Evolutionary conservation across 805 yeast genomes (phyloP).

Genomic region (Nakazawaea populi): DNA sequence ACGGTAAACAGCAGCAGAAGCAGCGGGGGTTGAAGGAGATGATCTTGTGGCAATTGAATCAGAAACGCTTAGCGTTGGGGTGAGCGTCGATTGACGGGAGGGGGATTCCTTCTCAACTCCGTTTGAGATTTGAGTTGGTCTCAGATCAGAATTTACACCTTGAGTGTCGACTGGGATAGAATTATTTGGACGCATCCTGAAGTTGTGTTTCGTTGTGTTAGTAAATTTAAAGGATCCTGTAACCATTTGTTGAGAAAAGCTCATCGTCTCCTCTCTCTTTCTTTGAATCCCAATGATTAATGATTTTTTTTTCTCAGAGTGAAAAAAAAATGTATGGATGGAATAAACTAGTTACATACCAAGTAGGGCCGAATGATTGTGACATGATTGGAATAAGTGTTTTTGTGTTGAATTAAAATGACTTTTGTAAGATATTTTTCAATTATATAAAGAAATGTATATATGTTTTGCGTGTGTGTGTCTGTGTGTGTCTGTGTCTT

Average conservation of each 20-base stretch:
- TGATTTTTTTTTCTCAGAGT: not conserved
- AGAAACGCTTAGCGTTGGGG: slow-evolving; percentile 9
- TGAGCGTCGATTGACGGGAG: slow-evolving; percentile 10
- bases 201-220: slow-evolving; percentile 4
- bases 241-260: not conserved
- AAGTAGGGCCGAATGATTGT: slow-evolving; percentile 26
- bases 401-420: too few species aligned
- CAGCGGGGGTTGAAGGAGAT: slow-evolving; percentile 1
- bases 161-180: not conserved
- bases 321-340: not conserved
- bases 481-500: too few species aligned
- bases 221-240: slow-evolving; percentile 1
- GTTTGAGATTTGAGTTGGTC: not conserved
- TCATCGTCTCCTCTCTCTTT: not conserved
- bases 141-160: not conserved
- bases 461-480: too few species aligned
- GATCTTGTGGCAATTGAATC: slow-evolving; percentile 3
- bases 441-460: too few species aligned
- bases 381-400: slow-evolving; percentile 17
- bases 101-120: not conserved
- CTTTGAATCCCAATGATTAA: not conserved
- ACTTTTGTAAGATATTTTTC: too few species aligned
- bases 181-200: slow-evolving; percentile 27
- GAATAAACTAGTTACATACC: slow-evolving; percentile 15
- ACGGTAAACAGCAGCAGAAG: not conserved